Evolutionary conservation across 352 stramenopile genomes (phyloP).

Genomic region (Phytopythium boreale): DNA sequence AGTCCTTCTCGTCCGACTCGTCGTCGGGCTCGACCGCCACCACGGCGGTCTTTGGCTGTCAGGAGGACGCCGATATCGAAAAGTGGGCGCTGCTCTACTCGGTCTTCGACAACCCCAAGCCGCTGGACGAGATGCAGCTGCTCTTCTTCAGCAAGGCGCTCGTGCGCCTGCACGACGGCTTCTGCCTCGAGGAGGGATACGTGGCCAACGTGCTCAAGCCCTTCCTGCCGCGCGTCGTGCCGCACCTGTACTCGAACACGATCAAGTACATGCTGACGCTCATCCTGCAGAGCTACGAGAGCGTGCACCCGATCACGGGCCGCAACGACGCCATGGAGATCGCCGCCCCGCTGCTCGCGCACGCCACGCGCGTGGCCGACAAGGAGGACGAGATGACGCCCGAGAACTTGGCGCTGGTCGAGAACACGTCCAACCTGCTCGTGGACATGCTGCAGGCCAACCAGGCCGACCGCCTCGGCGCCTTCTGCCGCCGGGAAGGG

Average conservation of each 20-base stretch:
- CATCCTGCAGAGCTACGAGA: slow-evolving; percentile 87
- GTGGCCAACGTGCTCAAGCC: slow-evolving; percentile 77
- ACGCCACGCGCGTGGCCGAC: slow-evolving; percentile 37
- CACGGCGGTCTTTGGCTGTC: slow-evolving; percentile 76
- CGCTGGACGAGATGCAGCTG: slow-evolving; percentile 85
- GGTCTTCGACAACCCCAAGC: slow-evolving; percentile 72
- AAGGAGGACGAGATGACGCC: slow-evolving; percentile 15
- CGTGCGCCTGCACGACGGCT: slow-evolving; percentile 82
- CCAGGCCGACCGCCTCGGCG: slow-evolving; percentile 77
- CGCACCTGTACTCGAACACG: slow-evolving; percentile 85
- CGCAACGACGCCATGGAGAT: slow-evolving; percentile 88
- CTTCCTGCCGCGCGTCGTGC: slow-evolving; percentile 74
- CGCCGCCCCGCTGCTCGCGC: slow-evolving; percentile 50
- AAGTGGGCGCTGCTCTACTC: slow-evolving; percentile 84
- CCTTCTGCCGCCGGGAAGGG: slow-evolving; percentile 77
- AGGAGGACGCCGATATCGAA: slow-evolving; percentile 63
- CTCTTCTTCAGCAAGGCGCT: slow-evolving; percentile 87
- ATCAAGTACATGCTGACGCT: slow-evolving; percentile 90
- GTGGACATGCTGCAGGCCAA: slow-evolving; percentile 88
- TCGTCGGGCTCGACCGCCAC: slow-evolving; percentile 63
- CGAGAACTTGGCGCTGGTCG: slow-evolving; percentile 52
- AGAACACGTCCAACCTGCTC: slow-evolving; percentile 76
- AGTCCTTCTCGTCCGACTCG: slow-evolving; percentile 85
- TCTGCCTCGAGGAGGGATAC: slow-evolving; percentile 85
- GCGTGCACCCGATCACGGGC: slow-evolving; percentile 83